Base-by-base conservation (phyloP, 2,329 filamentous ascomycete genomes). In the Exophiala viscosa region DNA sequence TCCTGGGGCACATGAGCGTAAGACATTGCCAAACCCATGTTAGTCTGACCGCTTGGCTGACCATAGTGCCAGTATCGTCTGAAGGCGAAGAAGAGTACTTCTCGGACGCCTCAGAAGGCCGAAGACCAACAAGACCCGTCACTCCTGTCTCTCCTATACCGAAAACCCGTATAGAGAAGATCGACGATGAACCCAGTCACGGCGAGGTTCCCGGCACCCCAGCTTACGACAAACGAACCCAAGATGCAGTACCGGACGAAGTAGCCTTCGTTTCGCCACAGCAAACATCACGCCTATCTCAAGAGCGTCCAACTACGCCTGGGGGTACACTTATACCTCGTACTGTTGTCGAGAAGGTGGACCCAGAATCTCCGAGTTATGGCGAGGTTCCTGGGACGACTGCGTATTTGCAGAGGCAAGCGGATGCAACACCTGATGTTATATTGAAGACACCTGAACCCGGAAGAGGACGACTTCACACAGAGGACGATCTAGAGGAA, bases 21-120 rank as follows among this genome's bases (percentile, higher is more conserved):
- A 52, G 56, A 39, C 46, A 20, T 39, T 18, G 41, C 51, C 39
- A 20, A 36, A 4, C 3, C 33, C 14, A 39, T 18, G 35, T 33
- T 18, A 28, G 11, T 8, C 31, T 20, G 41, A 4, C 10, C 15
- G 10, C 11, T 14, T n/a, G 18, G 64, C 60, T 51, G 36, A 57
- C 61, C 54, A 28, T 31, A 45, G 18, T 31, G 11, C 38, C 32
- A 65, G 68, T 71, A 66, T 73, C 67, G 42, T 78, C 76, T 36
- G 77, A 77, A 52, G 78, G 76, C 45, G 74, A 81, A 44, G 83
- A 85, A 55, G 83, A 85, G 57, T 80, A 85, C 68, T 86, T 85
- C 67, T 84, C 82, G 42, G 83, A 85, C 64, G 83, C 83, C 51
- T 80, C 76, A 39, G 83, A 85, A 72, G 82, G 80, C 61, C 69